Percentiles rank a stretch among this genome's conserved stretches.
These are phyloP conservation scores for Coemansia sp. DNA, from an alignment of 192 early-diverging fungal genomes.

Conservation along the genomic window DNA sequence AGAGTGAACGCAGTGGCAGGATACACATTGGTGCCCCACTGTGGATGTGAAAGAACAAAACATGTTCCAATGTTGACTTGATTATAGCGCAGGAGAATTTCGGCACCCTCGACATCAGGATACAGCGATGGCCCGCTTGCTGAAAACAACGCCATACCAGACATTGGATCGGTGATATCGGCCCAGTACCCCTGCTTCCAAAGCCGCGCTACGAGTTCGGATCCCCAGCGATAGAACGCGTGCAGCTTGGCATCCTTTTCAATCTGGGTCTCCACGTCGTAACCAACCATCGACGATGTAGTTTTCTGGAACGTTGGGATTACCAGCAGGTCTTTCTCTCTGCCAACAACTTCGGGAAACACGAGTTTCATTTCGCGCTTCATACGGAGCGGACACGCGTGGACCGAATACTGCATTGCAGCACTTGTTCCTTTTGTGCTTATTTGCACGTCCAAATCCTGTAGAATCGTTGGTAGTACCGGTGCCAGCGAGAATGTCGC, in stretches of 20 bases:
- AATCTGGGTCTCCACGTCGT: conserved; percentile 63
- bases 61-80: conserved; percentile 82
- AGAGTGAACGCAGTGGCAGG: conserved; percentile 85
- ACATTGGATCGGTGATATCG: conserved; percentile 89
- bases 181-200: conserved; percentile 73
- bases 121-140: conserved; percentile 73
- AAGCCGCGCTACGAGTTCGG: conserved; percentile 57
- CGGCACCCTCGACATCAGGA: conserved; percentile 86
- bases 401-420: conserved; percentile 46
- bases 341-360: conserved; percentile 61
- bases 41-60: conserved; percentile 79
- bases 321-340: conserved; percentile 60
- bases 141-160: conserved; percentile 69
- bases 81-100: conserved; percentile 72
- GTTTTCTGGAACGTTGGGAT: conserved; percentile 83
- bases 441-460: conserved; percentile 21
- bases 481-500: conserved; percentile 26
- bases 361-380: conserved; percentile 68
- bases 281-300: conserved; percentile 72
- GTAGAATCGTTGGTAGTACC: conserved; percentile 20
- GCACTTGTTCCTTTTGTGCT: conserved; percentile 4
- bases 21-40: conserved; percentile 88
- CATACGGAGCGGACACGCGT: conserved; percentile 56
- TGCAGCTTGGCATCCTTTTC: conserved; percentile 86
- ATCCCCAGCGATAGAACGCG: conserved; percentile 75